Percentiles rank a stretch among this genome's conserved stretches.
Conservation (phyloP, 2,329 filamentous ascomycete genomes). For the Golovinomyces cichoracearum region DNA sequence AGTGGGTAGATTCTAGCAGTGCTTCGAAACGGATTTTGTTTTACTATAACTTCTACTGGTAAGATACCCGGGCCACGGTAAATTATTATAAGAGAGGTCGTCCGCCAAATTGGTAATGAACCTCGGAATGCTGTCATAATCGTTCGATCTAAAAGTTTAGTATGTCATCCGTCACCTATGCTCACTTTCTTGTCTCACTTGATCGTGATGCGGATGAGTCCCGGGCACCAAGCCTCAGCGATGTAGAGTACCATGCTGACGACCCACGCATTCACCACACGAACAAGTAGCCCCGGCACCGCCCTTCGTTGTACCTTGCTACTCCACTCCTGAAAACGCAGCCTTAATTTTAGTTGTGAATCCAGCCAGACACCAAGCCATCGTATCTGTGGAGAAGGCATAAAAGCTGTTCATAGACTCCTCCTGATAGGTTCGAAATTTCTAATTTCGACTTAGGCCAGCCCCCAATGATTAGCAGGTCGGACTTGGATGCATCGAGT, state of each 20-base stretch:
- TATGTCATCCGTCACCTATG: not conserved
- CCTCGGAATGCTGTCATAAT: not conserved
- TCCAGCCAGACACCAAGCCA: not conserved
- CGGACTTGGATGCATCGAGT: not conserved
- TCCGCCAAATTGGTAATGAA: not conserved
- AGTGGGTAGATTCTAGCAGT: not conserved
- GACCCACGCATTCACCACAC: not conserved
- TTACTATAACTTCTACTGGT: not conserved
- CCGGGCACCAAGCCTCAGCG: not conserved
- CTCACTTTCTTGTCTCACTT: not conserved
- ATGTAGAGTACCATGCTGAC: not conserved
- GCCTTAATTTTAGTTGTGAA: not conserved
- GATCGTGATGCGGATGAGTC: not conserved
- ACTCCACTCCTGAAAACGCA: not conserved
- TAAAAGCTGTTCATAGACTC: not conserved
- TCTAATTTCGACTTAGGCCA: not conserved
- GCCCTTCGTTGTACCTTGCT: slow-evolving; percentile 1
- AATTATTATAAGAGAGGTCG: not conserved
- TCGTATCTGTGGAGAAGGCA: not conserved
- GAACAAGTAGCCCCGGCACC: not conserved
- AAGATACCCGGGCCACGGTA: not conserved
- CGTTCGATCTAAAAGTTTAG: not conserved
- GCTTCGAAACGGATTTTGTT: not conserved
- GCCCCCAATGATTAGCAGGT: not conserved
- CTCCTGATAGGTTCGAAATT: not conserved